Percentiles rank a stretch among this genome's conserved stretches.
Conservation (phyloP, 345 rosid genomes). For the Euphorbia lathyris region DNA sequence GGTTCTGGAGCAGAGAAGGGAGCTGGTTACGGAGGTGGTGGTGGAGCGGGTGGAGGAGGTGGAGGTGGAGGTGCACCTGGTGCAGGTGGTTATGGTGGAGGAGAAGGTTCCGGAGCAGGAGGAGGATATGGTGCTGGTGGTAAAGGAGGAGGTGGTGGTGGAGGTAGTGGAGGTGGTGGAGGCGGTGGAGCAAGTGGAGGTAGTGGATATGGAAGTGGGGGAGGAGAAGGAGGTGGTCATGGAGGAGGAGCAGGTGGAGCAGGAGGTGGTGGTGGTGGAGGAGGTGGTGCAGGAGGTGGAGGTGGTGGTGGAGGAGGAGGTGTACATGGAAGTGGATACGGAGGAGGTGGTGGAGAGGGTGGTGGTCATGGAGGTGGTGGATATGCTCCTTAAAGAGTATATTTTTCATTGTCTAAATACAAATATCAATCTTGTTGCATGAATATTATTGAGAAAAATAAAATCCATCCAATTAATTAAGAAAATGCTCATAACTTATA, state of each 20-base stretch:
- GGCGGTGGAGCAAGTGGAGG: slow-evolving; percentile 19
- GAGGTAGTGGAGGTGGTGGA: slow-evolving; percentile 9
- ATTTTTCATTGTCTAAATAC: neutral
- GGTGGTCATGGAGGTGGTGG: slow-evolving; percentile 38
- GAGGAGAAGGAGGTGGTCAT: neutral
- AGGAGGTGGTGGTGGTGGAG: neutral
- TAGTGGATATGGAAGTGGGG: neutral
- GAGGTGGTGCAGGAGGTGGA: neutral
- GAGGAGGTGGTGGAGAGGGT: slow-evolving; percentile 25
- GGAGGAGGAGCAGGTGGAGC: neutral
- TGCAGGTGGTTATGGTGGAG: slow-evolving; percentile 11
- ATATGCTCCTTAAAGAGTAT: slow-evolving; percentile 9
- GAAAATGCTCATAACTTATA: slow-evolving; percentile 14
- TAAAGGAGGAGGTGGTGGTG: slow-evolving; percentile 8
- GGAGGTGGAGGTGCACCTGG: slow-evolving; percentile 9
- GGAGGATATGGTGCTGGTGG: neutral
- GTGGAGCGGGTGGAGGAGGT: neutral
- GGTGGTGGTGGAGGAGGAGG: neutral
- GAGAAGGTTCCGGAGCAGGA: slow-evolving; percentile 1
- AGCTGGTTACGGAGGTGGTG: neutral
- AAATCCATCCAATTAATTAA: neutral
- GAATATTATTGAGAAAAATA: neutral
- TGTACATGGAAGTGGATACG: neutral
- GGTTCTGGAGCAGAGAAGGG: slow-evolving; percentile 12
- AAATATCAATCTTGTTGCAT: neutral